Conservation (phyloP, 1,139 yeast genomes). For the Diutina neorugosa region DNA sequence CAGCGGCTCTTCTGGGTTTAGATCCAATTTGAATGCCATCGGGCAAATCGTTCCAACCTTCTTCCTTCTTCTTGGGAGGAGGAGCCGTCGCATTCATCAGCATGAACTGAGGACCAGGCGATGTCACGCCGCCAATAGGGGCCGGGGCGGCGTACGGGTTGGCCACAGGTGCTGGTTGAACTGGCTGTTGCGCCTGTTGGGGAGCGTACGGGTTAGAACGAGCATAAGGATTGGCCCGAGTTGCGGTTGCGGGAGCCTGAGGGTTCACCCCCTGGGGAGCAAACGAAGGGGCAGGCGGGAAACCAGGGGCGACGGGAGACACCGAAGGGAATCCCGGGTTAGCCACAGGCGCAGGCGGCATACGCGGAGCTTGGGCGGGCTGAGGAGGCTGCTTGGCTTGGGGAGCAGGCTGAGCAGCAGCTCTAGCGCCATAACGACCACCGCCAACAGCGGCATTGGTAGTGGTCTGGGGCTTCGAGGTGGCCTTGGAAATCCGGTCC, state of each 20-base stretch:
- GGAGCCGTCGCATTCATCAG: constrained; percentile 12
- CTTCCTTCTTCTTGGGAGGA: constrained; percentile 41
- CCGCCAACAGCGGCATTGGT: neutral
- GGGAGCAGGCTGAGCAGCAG: neutral
- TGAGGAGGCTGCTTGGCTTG: neutral
- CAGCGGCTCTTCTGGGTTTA: constrained; percentile 39
- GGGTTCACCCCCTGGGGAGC: constrained; percentile 13
- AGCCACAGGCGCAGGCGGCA: neutral
- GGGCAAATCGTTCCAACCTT: constrained; percentile 94
- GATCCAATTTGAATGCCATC: constrained; percentile 41
- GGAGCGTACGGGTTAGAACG: constrained; percentile 1
- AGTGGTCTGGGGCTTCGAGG: neutral
- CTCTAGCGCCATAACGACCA: neutral
- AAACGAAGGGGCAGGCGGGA: neutral
- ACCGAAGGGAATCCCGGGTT: neutral
- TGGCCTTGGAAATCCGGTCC: constrained; percentile 58
- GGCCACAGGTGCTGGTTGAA: neutral
- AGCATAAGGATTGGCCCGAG: constrained; percentile 11
- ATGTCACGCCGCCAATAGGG: neutral
- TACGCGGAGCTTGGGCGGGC: constrained; percentile 3
- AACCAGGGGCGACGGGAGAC: neutral
- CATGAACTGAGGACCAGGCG: constrained; percentile 1
- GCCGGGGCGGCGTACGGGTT: neutral
- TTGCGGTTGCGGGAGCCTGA: constrained; percentile 15
- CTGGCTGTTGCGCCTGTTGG: neutral